Evolutionary conservation across 192 early-diverging fungal species (phyloP).

Genomic region (Allomyces arbusculus): DNA sequence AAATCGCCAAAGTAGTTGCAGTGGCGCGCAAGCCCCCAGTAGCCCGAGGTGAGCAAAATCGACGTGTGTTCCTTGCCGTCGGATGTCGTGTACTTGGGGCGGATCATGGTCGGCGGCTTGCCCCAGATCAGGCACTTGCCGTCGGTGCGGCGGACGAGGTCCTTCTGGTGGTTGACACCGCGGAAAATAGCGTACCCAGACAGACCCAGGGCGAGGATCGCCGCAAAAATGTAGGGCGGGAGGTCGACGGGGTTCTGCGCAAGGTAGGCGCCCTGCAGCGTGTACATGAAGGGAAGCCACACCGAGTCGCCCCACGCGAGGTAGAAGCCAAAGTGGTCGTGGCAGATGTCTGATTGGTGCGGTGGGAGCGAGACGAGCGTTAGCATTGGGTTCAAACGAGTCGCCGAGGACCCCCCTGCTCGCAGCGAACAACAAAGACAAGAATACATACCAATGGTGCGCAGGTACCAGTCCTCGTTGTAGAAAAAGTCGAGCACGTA

Average conservation of each 20-base stretch:
- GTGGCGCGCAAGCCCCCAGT: constrained; percentile 67
- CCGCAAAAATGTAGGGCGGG: constrained; percentile 22
- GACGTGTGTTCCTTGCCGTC: constrained; percentile 49
- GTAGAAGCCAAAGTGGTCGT: constrained; percentile 76
- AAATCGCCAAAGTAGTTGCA: constrained; percentile 69
- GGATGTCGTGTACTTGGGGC: constrained; percentile 44
- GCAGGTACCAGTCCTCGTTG: constrained; percentile 68
- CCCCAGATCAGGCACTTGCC: constrained; percentile 63
- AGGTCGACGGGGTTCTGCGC: constrained; percentile 52
- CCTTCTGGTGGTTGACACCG: constrained; percentile 60
- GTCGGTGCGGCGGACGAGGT: constrained; percentile 41
- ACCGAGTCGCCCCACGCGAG: constrained; percentile 63
- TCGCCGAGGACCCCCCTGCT: background rate
- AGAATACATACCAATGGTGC: constrained; percentile 35
- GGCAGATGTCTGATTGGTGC: constrained; percentile 36
- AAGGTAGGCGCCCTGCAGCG: constrained; percentile 20
- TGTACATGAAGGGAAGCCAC: constrained; percentile 53
- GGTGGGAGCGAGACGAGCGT: too few relatives aligned
- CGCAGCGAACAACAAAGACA: background rate
- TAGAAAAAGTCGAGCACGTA: constrained; percentile 68
- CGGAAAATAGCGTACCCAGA: constrained; percentile 64
- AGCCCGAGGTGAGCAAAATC: constrained; percentile 47
- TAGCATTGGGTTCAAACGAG: too few relatives aligned
- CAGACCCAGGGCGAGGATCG: constrained; percentile 29
- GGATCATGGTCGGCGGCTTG: constrained; percentile 46